phyloP scores from a whole-genome alignment of 73 alveolate genomes.

The Tetrahymena thermophila region DNA sequence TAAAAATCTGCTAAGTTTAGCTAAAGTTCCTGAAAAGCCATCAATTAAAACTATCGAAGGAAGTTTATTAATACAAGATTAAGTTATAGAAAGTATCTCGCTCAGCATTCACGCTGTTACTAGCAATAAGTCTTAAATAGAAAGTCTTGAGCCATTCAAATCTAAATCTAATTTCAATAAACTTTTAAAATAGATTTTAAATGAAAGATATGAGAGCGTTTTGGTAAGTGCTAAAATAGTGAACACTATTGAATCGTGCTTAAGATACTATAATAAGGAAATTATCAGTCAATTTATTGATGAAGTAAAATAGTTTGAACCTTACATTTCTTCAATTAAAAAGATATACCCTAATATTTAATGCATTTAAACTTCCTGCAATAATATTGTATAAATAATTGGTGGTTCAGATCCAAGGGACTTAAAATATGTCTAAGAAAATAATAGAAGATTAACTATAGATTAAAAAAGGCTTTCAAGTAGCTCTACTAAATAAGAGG shows the following conservation, averaged over 20 bases:
- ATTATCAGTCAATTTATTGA: background rate
- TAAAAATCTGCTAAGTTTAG: background rate
- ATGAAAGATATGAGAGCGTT: background rate
- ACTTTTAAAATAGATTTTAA: background rate
- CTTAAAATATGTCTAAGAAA: background rate
- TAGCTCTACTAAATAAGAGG: background rate
- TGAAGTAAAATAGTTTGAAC: background rate
- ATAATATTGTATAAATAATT: background rate
- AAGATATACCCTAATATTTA: background rate
- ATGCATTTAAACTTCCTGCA: background rate
- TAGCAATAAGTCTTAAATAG: background rate
- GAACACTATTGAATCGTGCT: background rate
- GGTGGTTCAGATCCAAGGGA: background rate
- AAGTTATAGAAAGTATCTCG: background rate
- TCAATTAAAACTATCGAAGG: background rate
- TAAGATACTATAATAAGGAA: background rate
- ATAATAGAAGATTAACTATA: background rate
- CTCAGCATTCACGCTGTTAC: background rate
- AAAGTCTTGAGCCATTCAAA: background rate
- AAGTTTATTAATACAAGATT: background rate
- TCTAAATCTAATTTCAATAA: background rate
- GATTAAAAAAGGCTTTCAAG: background rate
- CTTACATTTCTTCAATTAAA: background rate
- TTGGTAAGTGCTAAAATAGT: background rate
- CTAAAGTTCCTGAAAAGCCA: background rate